Evolutionary conservation across 371 early-diverging fungal species (phyloP).

Genomic region (Mortierella sp.): DNA sequence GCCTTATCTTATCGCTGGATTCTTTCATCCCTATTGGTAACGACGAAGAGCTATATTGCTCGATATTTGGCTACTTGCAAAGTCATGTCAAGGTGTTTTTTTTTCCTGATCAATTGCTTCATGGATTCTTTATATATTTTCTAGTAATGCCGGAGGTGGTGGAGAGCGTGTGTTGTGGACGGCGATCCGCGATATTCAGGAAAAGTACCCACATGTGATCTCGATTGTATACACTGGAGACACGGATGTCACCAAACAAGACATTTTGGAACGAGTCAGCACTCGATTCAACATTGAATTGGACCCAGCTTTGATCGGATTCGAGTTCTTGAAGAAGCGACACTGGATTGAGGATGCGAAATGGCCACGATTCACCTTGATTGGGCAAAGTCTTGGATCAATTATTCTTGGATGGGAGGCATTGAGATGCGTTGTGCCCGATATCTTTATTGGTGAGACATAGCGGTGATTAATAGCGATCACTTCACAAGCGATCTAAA

Average conservation of each 20-base stretch:
- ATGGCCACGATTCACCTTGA: slow-evolving; percentile 85
- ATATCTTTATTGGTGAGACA: slow-evolving; percentile 82
- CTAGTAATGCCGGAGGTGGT: slow-evolving; percentile 93
- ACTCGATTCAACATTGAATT: slow-evolving; percentile 82
- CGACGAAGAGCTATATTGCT: not conserved
- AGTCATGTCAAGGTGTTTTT: not conserved
- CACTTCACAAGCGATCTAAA: not conserved
- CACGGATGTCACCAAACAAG: slow-evolving; percentile 61
- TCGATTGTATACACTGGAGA: slow-evolving; percentile 89
- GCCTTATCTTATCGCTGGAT: slow-evolving; percentile 68
- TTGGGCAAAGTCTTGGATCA: slow-evolving; percentile 90
- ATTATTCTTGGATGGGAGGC: slow-evolving; percentile 85
- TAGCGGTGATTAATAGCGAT: not conserved
- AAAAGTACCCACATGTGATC: slow-evolving; percentile 69
- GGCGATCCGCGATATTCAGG: slow-evolving; percentile 81
- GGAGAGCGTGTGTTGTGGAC: slow-evolving; percentile 97
- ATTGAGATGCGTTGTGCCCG: slow-evolving; percentile 75
- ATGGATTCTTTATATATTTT: not conserved
- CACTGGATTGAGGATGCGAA: slow-evolving; percentile 76
- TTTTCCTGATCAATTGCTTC: not conserved
- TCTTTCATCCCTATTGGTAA: slow-evolving; percentile 92
- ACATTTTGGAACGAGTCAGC: slow-evolving; percentile 74
- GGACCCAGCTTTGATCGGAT: slow-evolving; percentile 65
- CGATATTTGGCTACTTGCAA: no score
- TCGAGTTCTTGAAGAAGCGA: slow-evolving; percentile 75